A percentile compares a stretch with the other conserved stretches of the same genome.
phyloP scores from a whole-genome alignment of 2,329 filamentous ascomycete genomes.

The Sclerotiophoma versabilis region DNA sequence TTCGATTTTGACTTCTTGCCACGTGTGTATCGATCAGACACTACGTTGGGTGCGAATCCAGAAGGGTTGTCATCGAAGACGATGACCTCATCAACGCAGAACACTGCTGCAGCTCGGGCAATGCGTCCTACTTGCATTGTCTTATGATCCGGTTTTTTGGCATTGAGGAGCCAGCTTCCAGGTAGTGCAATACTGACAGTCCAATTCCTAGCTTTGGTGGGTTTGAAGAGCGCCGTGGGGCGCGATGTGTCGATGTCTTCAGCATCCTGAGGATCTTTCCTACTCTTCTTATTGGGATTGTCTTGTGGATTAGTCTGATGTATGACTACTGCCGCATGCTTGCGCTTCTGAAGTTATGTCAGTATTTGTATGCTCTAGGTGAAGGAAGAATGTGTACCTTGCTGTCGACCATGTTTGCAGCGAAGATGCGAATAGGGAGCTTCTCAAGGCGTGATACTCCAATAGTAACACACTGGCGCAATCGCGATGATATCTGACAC shows the following conservation, averaged over 20 bases:
- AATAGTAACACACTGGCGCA: not conserved
- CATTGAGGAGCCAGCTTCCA: conserved; percentile 71
- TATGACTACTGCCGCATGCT: conserved; percentile 27
- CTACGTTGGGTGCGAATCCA: conserved; percentile 33
- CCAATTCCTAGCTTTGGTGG: conserved; percentile 69
- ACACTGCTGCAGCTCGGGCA: conserved; percentile 81
- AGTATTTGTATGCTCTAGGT: not conserved
- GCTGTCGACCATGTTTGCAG: conserved; percentile 13
- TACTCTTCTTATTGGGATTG: conserved; percentile 29
- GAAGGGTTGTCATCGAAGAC: conserved; percentile 76
- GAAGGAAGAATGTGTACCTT: conserved; percentile 1
- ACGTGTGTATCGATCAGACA: conserved; percentile 29
- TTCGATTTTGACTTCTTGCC: conserved; percentile 34
- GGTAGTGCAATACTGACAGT: conserved; percentile 81
- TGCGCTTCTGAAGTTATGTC: conserved; percentile 29
- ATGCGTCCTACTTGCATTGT: conserved; percentile 76
- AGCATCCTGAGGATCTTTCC: conserved; percentile 16
- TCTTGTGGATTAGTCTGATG: conserved; percentile 23
- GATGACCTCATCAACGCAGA: conserved; percentile 83
- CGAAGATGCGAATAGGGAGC: not conserved
- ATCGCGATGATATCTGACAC: conserved; percentile 1
- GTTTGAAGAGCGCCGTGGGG: conserved; percentile 72
- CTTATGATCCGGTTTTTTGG: conserved; percentile 76
- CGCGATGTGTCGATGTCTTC: conserved; percentile 64
- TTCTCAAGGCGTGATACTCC: not conserved